Base-by-base conservation (phyloP, 441 rosid species). In the Pelargonium myrrhifolium region DNA sequence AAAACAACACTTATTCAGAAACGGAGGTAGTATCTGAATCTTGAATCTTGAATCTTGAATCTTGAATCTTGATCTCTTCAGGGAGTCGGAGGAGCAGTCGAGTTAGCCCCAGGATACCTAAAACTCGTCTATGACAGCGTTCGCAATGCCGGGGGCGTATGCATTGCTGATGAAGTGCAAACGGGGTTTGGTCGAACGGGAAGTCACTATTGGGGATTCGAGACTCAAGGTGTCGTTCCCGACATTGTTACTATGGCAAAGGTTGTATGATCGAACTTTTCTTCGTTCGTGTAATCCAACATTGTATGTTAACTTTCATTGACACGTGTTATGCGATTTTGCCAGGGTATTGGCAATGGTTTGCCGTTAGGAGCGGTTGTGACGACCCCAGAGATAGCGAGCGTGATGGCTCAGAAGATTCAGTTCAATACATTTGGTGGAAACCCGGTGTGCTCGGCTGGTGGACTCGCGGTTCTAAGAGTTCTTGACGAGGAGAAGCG, bases 201-300 rank as follows among this genome's bases (percentile, higher is more conserved):
- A 78, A 86, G 92, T 80, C 90, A 92, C 55, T 92, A 88, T 71
- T 92, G 98, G 94, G 97, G 96, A 42, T 92, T 92, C 65, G 85
- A 89, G 78, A 89, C 91, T 6, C 99, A 94, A 77, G 97, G 85
- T 65, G 98, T 94, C 55, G 76, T 87, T 74, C 99, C 98, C 18
- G 98, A 94, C 87, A 87, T 92, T 64, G 96, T 92, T 65, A 92
- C 98, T 68, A 87, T 94, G 98, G 99, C 98, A 72, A 94, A 94
- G 92, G 99, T 94, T 26, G 21, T 56, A 20, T 11, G 21, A n/a
- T 47, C 53, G 3, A 47, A 12, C 53, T 47, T 5, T 35, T 5
- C 39, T 35, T 35, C 39, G 9, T 35, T 35, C 9, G 39, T 35
- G 39, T 35, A 3, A 35, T 35, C 39, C 9, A 35, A 35, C 6